Percentiles rank a stretch among this genome's conserved stretches.
phyloP scores from a whole-genome alignment of 202 grass and related monocot genomes.

The Tripidium arundinaceum region DNA sequence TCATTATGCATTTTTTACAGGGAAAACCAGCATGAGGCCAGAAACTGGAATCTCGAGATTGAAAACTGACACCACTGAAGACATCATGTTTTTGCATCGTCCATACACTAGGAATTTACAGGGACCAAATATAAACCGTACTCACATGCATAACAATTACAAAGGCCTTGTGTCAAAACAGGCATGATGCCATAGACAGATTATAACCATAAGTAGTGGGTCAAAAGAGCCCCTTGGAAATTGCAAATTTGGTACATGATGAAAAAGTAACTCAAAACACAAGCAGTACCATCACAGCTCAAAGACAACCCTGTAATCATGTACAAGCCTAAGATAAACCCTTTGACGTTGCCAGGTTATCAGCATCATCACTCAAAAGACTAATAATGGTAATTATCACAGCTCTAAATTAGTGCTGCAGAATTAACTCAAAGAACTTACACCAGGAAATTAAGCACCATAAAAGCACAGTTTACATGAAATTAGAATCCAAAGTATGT shows the following conservation, averaged over 20 bases:
- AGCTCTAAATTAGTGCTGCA: not conserved
- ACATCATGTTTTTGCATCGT: not conserved
- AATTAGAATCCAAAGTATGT: not conserved
- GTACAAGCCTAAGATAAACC: not conserved
- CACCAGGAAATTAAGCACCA: conserved; percentile 9
- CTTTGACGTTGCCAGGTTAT: not conserved
- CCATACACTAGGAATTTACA: not conserved
- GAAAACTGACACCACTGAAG: not conserved
- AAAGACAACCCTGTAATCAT: not conserved
- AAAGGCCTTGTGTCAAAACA: not conserved
- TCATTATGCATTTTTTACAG: not conserved
- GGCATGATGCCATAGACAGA: not conserved
- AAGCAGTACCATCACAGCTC: not conserved
- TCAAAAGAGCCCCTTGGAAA: not conserved
- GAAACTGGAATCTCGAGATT: not conserved
- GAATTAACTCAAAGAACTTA: conserved; percentile 11
- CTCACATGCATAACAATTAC: not conserved
- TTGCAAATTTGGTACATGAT: not conserved
- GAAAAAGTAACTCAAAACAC: not conserved
- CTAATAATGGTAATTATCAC: not conserved
- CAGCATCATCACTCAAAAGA: not conserved
- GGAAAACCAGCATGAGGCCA: not conserved
- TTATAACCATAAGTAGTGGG: not conserved
- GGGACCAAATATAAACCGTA: not conserved
- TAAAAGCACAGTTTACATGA: conserved; percentile 14